Conservation (phyloP, 2,329 filamentous ascomycete genomes). For the Clarireedia homoeocarpa region DNA sequence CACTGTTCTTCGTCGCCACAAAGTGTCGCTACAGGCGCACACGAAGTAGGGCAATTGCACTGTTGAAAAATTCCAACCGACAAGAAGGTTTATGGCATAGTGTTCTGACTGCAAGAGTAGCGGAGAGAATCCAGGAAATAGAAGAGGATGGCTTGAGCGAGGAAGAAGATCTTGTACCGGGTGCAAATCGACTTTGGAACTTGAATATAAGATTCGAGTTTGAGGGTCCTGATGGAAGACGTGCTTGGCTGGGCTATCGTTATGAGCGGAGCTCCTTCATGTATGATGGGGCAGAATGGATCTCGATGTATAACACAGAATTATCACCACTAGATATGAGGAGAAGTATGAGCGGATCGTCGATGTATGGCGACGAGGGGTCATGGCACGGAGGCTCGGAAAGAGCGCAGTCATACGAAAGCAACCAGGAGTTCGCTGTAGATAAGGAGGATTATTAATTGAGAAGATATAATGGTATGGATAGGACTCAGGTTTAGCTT, state of each 20-base stretch:
- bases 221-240: background rate
- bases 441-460: background rate
- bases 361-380: background rate
- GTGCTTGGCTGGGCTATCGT: constrained; percentile 1
- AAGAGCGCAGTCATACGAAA: background rate
- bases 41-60: constrained; percentile 51
- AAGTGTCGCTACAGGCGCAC: constrained; percentile 50
- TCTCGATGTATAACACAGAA: background rate
- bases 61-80: constrained; percentile 48
- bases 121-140: constrained; percentile 11
- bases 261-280: background rate
- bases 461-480: background rate
- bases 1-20: constrained; percentile 54
- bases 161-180: background rate
- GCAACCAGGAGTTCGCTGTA: background rate
- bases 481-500: background rate
- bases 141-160: constrained; percentile 9
- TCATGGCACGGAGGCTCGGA: background rate
- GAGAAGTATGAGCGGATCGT: background rate
- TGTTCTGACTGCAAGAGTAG: constrained; percentile 7
- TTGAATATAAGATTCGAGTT: constrained; percentile 3
- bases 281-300: constrained; percentile 2
- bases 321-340: background rate
- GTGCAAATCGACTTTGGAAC: background rate
- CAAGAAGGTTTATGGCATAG: constrained; percentile 59